Percentiles rank a stretch among this genome's conserved stretches.
Evolutionary conservation across 2,329 filamentous ascomycete genomes (phyloP).

Genomic region (Sphaceloma murrayae): DNA sequence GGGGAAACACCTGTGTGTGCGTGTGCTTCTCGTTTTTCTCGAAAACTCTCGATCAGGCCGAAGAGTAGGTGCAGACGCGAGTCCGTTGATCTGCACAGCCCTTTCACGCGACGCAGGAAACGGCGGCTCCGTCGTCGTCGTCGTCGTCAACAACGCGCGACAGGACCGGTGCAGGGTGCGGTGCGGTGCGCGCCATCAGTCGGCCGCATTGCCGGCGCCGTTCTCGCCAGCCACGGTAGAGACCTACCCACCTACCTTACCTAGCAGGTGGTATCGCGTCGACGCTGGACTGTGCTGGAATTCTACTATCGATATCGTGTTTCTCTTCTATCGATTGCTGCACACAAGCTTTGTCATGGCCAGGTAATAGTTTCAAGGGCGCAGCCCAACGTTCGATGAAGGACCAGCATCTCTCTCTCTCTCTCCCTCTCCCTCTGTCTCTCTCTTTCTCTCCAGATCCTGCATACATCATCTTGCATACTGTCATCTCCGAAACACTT

Average conservation of each 20-base stretch:
- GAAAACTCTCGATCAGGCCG: too few relatives aligned
- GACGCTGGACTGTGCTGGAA: conserved; percentile 4
- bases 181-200: neutral
- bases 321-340: conserved; percentile 14
- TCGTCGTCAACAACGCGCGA: conserved; percentile 14
- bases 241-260: too few relatives aligned
- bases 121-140: neutral
- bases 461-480: conserved; percentile 10
- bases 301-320: conserved; percentile 8
- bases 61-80: neutral
- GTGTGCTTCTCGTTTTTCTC: too few relatives aligned
- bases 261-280: too few relatives aligned
- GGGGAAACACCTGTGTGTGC: neutral
- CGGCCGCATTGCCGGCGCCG: conserved; percentile 8
- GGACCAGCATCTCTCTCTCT: too few relatives aligned
- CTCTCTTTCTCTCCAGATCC: neutral
- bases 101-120: neutral
- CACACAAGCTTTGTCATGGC: conserved; percentile 9
- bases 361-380: neutral
- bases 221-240: too few relatives aligned
- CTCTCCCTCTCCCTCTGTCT: neutral
- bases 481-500: too few relatives aligned
- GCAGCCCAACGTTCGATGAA: neutral
- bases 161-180: neutral
- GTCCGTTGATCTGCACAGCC: conserved; percentile 14